phyloP scores from a whole-genome alignment of 23 red algal genomes.

The Cyanidioschyzon merolae region DNA sequence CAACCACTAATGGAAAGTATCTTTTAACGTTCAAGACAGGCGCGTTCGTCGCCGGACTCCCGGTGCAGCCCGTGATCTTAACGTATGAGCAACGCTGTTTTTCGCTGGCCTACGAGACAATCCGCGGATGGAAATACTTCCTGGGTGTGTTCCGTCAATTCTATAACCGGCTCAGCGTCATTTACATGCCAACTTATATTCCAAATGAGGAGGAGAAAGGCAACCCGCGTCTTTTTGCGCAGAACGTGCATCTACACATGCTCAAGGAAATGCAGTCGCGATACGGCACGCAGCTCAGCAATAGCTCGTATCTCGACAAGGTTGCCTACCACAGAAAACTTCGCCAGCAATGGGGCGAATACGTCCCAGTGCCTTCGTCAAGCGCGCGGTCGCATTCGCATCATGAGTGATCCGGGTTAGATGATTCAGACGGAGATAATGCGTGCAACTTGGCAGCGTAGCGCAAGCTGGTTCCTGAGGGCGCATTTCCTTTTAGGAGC shows the following conservation, averaged over 20 bases:
- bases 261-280: conserved; percentile 4
- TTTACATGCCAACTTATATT: conserved; percentile 62
- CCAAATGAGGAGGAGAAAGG: conserved; percentile 65
- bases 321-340: conserved; percentile 28
- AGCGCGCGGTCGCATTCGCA: too few species aligned
- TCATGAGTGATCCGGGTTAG: too few species aligned
- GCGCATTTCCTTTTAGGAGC: too few species aligned
- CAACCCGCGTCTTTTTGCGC: conserved; percentile 56
- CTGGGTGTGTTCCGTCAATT: conserved; percentile 47
- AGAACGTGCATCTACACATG: conserved; percentile 42
- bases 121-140: conserved; percentile 39
- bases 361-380: background rate
- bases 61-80: conserved; percentile 57
- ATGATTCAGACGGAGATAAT: too few species aligned
- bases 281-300: conserved; percentile 1
- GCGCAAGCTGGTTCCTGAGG: too few species aligned
- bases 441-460: too few species aligned
- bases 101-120: conserved; percentile 85
- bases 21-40: conserved; percentile 66
- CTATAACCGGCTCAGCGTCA: conserved; percentile 38
- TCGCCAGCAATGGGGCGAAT: background rate
- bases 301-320: conserved; percentile 39
- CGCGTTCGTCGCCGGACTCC: conserved; percentile 71
- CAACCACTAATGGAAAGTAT: conserved; percentile 74
- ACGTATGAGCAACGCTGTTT: conserved; percentile 52